These are phyloP conservation scores for Wickerhamomyces ciferrii DNA, from an alignment of 805 yeast species.

Conservation along the genomic window DNA sequence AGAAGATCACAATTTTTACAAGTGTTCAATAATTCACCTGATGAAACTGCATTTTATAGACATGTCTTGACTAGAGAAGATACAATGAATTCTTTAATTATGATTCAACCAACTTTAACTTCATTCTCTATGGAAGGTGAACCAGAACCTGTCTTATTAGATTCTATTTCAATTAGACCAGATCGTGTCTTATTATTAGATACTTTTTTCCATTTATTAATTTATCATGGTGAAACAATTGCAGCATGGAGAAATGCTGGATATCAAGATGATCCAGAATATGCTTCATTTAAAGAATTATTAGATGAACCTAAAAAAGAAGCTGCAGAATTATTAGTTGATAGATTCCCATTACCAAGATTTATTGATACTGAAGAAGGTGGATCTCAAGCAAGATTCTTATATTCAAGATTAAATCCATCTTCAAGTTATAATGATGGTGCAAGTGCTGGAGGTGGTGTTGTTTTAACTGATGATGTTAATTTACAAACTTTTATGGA, in stretches of 20 bases:
- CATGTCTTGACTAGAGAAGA: constrained; percentile 90
- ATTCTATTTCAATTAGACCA: constrained; percentile 86
- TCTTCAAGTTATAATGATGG: constrained; percentile 72
- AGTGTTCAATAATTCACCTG: constrained; percentile 97
- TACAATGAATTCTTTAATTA: constrained; percentile 84
- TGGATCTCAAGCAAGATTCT: constrained; percentile 96
- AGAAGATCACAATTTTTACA: constrained; percentile 95
- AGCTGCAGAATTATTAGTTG: constrained; percentile 86
- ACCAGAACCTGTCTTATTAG: constrained; percentile 88
- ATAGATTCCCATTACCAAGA: constrained; percentile 96
- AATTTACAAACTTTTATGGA: constrained; percentile 92
- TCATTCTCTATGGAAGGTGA: constrained; percentile 80
- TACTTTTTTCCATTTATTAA: constrained; percentile 93
- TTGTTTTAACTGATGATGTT: constrained; percentile 95
- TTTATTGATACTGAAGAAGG: constrained; percentile 97
- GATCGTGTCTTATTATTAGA: constrained; percentile 85
- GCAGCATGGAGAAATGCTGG: constrained; percentile 97
- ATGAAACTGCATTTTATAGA: constrained; percentile 95
- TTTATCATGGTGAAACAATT: constrained; percentile 91
- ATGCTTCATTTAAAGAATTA: constrained; percentile 79
- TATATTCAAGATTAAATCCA: constrained; percentile 92
- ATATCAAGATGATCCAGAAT: constrained; percentile 87
- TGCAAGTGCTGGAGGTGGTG: constrained; percentile 54
- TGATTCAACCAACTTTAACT: constrained; percentile 96
- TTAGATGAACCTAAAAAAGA: constrained; percentile 87